Percentiles rank a stretch among this genome's conserved stretches.
Conservation (phyloP, 192 early-diverging fungal genomes). For the Coemansia sp. region DNA sequence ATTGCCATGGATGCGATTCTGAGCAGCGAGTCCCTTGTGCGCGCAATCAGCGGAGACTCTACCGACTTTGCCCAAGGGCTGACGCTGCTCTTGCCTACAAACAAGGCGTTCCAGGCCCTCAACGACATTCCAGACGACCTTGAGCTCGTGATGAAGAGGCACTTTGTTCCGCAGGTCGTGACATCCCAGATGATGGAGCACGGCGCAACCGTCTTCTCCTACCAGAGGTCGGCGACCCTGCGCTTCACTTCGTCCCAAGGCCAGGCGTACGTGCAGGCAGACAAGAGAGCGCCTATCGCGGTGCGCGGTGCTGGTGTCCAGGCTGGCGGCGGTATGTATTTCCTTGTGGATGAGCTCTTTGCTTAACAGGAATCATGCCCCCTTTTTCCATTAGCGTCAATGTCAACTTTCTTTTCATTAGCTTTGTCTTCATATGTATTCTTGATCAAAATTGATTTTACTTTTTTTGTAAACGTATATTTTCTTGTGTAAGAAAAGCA, state of each 20-base stretch:
- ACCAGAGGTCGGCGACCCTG: constrained; percentile 22
- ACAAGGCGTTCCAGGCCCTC: constrained; percentile 39
- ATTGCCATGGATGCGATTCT: constrained; percentile 49
- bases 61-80: constrained; percentile 36
- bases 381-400: not conserved
- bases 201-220: constrained; percentile 27
- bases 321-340: constrained; percentile 38
- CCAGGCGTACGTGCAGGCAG: constrained; percentile 37
- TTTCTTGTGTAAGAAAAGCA: too few relatives aligned
- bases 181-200: constrained; percentile 31
- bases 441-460: not conserved
- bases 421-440: too few relatives aligned
- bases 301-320: constrained; percentile 31
- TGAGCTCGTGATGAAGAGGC: constrained; percentile 40
- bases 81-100: constrained; percentile 49
- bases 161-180: constrained; percentile 39
- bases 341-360: constrained; percentile 39
- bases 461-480: too few relatives aligned
- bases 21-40: constrained; percentile 40
- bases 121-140: constrained; percentile 33
- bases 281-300: constrained; percentile 19
- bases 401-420: not conserved
- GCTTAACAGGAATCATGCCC: not conserved
- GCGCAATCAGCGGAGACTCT: constrained; percentile 49
- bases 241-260: constrained; percentile 26